These are phyloP conservation scores for Tetradesmus obliquus DNA, from an alignment of 139 green algal species.

Conservation along the genomic window DNA sequence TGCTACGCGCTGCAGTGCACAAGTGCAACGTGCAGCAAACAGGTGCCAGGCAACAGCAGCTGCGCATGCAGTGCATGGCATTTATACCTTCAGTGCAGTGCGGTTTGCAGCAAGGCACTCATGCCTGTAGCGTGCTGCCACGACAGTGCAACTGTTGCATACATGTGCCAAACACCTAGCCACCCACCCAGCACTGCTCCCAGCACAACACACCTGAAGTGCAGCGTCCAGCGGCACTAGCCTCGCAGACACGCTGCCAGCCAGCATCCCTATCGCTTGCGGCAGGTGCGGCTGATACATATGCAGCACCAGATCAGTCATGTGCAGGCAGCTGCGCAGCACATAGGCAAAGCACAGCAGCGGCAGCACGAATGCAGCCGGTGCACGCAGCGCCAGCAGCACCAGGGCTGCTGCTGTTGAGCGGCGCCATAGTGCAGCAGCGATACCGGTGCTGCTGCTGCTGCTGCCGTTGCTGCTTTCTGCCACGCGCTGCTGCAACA, in stretches of 20 bases:
- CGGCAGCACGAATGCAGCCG: background rate
- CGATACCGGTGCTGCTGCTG: background rate
- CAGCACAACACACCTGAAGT: background rate
- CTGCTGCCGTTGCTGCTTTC: background rate
- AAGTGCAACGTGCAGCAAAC: too few relatives aligned
- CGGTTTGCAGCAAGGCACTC: too few relatives aligned
- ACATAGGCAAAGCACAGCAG: background rate
- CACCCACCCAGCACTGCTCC: too few relatives aligned
- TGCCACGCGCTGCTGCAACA: background rate
- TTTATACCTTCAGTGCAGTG: too few relatives aligned
- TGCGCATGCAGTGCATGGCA: too few relatives aligned
- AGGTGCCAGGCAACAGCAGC: too few relatives aligned
- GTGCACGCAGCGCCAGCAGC: background rate
- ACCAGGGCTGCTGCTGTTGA: background rate
- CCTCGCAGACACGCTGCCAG: background rate
- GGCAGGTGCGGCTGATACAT: background rate
- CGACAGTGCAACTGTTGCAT: too few relatives aligned
- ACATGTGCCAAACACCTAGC: too few relatives aligned
- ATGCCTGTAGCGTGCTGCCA: too few relatives aligned
- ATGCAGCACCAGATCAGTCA: background rate
- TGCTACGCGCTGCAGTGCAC: too few relatives aligned
- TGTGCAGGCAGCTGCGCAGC: background rate
- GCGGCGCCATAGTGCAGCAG: background rate
- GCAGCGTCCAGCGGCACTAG: constrained; percentile 15
- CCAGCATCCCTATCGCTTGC: background rate